Evolutionary conservation across 805 yeast species (phyloP), one percentile per base, ranked within the genome.

Genomic region (Brettanomyces custersianus): DNA sequence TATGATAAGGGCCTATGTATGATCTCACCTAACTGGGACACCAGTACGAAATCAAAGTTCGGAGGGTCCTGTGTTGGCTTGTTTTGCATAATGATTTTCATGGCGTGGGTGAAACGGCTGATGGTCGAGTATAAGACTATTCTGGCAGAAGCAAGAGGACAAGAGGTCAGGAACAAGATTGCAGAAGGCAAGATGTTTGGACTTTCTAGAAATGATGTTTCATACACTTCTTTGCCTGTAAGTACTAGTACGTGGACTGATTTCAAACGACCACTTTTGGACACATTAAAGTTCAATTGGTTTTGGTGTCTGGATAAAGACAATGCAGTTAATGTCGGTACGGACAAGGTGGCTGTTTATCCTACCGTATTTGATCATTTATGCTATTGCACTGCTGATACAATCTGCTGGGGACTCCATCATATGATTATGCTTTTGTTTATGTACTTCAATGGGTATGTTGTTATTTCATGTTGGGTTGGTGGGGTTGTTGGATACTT

Each of bases 31-130:
- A 33, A 36, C 17, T 46, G 49, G 49, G 40, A 35, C 27, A 46
- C 46, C 4, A 33, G 39, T 13, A 40, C 48, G 4, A 31, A 28
- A 12, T 42, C 42, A 2, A n/a, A 32, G 12, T 46, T 44, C 35
- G 49, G 38, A 11, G 49, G 49, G 24, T 40, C 49, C 3, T 44
- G 48, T 39, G 36, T 46, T 27, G 49, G 49, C 23, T 40, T 39
- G 4, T 44, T 44, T 32, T 37, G 36, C 8, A 22, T 44, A 10
- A 21, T 44, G 5, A 15, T 38, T 8, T 24, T 38, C 9, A 34
- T 42, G 17, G 34, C 35, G n/a, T 46, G 49, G 49, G 39, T 45
- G 40, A 44, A 47, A 32, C 33, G 49, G 13, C 22, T 46, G 1
- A 22, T 42, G 15, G 8, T 10, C 8, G 42, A 46, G 25, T 46